phyloP scores from a whole-genome alignment of 768 basidiomycete species.

The Termitomyces eurrhizus region DNA sequence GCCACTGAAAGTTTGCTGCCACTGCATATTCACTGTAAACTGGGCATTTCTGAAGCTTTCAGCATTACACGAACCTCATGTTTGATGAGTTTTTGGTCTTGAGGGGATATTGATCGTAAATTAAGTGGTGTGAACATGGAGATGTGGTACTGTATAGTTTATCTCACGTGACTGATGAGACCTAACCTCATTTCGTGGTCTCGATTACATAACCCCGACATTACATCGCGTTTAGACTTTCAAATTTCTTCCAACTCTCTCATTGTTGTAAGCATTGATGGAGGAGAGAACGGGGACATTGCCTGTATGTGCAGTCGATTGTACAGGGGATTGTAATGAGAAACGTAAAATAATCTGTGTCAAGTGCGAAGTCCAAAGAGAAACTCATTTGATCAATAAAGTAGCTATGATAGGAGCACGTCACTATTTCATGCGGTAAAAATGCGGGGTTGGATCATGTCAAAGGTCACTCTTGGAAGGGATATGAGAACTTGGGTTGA shows the following conservation, averaged over 20 bases:
- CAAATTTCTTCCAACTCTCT: background rate
- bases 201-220: background rate
- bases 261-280: background rate
- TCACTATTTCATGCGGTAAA: background rate
- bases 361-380: background rate
- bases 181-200: constrained; percentile 20
- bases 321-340: background rate
- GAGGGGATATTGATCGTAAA: constrained; percentile 14
- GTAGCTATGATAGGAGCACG: too few species aligned
- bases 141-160: constrained; percentile 26
- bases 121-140: constrained; percentile 13
- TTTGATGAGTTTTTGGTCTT: constrained; percentile 19
- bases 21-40: constrained; percentile 23
- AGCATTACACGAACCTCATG: constrained; percentile 21
- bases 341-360: background rate
- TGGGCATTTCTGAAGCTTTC: background rate
- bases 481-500: constrained; percentile 82
- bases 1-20: constrained; percentile 87
- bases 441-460: background rate
- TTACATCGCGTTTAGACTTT: background rate
- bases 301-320: background rate
- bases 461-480: constrained; percentile 65
- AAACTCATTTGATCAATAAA: background rate
- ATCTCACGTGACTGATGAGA: constrained; percentile 18
- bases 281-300: background rate